These are phyloP conservation scores for Lagerstroemia speciosa DNA, from an alignment of 345 rosid species.

Conservation along the genomic window DNA sequence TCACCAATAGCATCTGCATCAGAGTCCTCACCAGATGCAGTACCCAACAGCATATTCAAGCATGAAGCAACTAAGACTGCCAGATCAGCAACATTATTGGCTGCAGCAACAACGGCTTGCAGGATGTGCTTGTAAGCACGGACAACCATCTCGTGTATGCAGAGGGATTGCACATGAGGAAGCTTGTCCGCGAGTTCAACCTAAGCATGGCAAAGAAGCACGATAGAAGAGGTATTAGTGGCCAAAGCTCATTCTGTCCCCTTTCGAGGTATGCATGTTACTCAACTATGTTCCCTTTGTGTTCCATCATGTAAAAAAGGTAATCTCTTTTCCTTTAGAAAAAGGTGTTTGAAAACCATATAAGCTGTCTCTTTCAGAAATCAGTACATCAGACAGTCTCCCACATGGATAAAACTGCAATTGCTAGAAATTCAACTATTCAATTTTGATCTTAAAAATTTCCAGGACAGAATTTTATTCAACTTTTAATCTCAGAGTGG, in stretches of 20 bases:
- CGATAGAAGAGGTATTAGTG: background rate
- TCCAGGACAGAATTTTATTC: background rate
- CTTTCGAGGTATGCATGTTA: background rate
- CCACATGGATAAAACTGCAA: no score
- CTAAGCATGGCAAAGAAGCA: constrained; percentile 21
- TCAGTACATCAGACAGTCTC: no score
- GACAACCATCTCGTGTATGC: constrained; percentile 90
- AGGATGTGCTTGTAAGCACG: constrained; percentile 90
- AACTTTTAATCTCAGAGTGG: no score
- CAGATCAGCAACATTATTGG: constrained; percentile 49
- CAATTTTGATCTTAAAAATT: background rate
- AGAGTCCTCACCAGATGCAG: constrained; percentile 32
- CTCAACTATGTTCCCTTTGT: no score
- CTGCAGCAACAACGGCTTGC: constrained; percentile 81
- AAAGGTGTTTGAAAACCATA: no score
- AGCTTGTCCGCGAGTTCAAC: constrained; percentile 91
- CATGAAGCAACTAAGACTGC: constrained; percentile 74
- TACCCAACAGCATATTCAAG: constrained; percentile 71
- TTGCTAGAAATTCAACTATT: background rate
- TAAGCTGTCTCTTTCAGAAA: no score
- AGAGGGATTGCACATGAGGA: constrained; percentile 92
- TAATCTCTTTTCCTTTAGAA: background rate
- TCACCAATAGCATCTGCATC: constrained; percentile 34
- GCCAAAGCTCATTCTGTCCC: background rate
- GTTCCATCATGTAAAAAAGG: background rate